Percentiles rank a stretch among this genome's conserved stretches.
Evolutionary conservation across 345 rosid species (phyloP).

Genomic region (Pseudoturritis turrita): DNA sequence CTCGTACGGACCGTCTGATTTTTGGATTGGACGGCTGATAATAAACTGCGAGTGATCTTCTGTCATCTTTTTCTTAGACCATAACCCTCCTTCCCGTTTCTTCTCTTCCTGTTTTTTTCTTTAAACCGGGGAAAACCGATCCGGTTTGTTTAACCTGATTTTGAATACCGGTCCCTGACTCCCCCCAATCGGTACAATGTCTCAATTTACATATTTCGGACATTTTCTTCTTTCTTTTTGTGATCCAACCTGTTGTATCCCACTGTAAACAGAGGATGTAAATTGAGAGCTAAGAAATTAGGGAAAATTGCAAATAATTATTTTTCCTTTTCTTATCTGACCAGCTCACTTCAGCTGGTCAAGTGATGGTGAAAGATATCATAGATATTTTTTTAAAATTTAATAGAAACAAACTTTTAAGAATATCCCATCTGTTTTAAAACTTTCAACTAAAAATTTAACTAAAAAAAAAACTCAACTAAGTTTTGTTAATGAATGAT

Average conservation of each 20-base stretch:
- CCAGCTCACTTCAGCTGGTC: too few relatives aligned
- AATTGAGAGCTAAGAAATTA: not conserved
- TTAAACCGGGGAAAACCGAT: not conserved
- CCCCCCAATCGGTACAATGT: not conserved
- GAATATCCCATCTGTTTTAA: too few relatives aligned
- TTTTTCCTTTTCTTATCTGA: too few relatives aligned
- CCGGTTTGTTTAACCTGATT: not conserved
- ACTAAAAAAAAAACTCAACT: too few relatives aligned
- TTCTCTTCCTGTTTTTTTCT: slow-evolving; percentile 20
- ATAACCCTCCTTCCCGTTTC: slow-evolving; percentile 29
- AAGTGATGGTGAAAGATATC: too few relatives aligned
- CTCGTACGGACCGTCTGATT: slow-evolving; percentile 37
- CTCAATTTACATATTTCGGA: not conserved
- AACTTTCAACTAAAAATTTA: too few relatives aligned
- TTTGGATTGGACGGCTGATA: slow-evolving; percentile 38
- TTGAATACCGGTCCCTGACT: not conserved
- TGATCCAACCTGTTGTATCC: not conserved
- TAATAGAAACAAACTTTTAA: too few relatives aligned
- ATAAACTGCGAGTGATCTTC: slow-evolving; percentile 9
- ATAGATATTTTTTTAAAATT: too few relatives aligned
- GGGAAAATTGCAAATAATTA: not conserved
- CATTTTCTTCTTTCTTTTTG: not conserved
- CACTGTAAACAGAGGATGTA: not conserved
- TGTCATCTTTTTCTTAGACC: slow-evolving; percentile 19
- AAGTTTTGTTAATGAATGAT: too few relatives aligned